Conservation (phyloP, 495 filamentous ascomycete genomes). For the Chaetomium fimeti region DNA sequence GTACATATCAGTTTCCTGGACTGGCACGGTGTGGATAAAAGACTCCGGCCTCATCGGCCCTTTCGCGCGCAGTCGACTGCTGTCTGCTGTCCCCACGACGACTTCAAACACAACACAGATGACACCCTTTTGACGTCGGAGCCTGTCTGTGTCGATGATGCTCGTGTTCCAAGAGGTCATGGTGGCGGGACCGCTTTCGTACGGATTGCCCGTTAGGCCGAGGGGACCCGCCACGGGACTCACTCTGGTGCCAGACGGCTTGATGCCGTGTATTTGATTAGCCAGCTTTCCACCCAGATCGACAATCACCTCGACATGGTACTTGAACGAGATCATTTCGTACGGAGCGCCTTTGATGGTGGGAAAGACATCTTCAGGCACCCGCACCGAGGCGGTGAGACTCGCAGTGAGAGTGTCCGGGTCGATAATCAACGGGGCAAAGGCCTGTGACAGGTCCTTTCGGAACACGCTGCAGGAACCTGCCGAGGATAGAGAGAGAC, state of each 20-base stretch:
- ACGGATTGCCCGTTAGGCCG: slow-evolving; percentile 27
- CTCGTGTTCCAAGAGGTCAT: slow-evolving; percentile 63
- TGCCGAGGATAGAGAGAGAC: slow-evolving; percentile 75
- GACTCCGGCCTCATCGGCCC: slow-evolving; percentile 36
- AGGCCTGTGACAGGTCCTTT: slow-evolving; percentile 86
- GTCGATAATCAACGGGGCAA: slow-evolving; percentile 82
- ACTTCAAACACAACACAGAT: slow-evolving; percentile 80
- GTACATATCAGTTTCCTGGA: slow-evolving; percentile 18
- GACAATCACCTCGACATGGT: slow-evolving; percentile 87
- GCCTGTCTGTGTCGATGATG: slow-evolving; percentile 84
- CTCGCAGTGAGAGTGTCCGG: slow-evolving; percentile 71
- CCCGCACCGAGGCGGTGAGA: slow-evolving; percentile 75
- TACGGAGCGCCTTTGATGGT: slow-evolving; percentile 87
- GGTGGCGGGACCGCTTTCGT: slow-evolving; percentile 36
- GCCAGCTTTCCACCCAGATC: slow-evolving; percentile 86
- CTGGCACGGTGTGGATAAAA: slow-evolving; percentile 27
- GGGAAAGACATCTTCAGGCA: slow-evolving; percentile 89
- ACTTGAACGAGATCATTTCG: slow-evolving; percentile 89
- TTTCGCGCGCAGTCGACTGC: slow-evolving; percentile 58
- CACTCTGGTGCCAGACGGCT: slow-evolving; percentile 36
- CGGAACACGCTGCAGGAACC: slow-evolving; percentile 85
- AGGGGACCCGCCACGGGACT: slow-evolving; percentile 21
- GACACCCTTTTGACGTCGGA: slow-evolving; percentile 84
- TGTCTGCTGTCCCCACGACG: slow-evolving; percentile 84
- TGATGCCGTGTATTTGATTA: slow-evolving; percentile 48